Base-by-base conservation (phyloP, 2,329 filamentous ascomycete genomes). In the Sclerotinia glacialis region DNA sequence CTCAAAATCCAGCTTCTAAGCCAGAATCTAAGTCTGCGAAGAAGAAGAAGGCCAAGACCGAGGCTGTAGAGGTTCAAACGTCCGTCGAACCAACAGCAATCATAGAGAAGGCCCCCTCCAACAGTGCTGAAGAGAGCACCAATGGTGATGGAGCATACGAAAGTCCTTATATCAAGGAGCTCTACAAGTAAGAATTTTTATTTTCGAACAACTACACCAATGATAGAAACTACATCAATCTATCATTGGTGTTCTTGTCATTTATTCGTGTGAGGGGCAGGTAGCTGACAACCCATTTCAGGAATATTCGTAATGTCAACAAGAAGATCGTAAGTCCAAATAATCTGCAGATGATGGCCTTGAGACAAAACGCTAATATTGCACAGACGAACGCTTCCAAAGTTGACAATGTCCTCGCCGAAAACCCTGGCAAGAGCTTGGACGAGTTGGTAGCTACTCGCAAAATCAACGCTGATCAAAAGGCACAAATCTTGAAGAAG, bases 281-380 rank as follows among this genome's bases (percentile, higher is more conserved):
- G n/a, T 26, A 52, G 46, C 64, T 65, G 52, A 65, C 34, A 74
- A 54, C 23, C 56, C n/a, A 16, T 21, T 67, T 54, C 68, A 97
- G 93, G 84, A 92, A 87, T 79, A 91, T 97, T 74, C 93, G 94
- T 76, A 96, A 95, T 79, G 82, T 95, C 75, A 90, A 88, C 83
- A 98, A 97, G 86, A 97, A 97, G 81, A 88, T 98, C 75, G 92
- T 96, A 80, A 81, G 90, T 82, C 31, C 44, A 31, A 21, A 58
- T 11, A 7, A 37, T 46, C 16, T 54, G 5, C 34, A 9, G 14
- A 28, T 31, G 18, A 53, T 47, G 2, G 12, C 31, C 28, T 46
- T 37, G 46, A 34, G 21, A 50, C 55, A 47, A 49, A 64, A 56
- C 63, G 31, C 71, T 75, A 70, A 75, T 37, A n/a, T 11, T 64